A percentile compares a stretch with the other conserved stretches of the same genome.
phyloP scores from a whole-genome alignment of 2,329 filamentous ascomycete species.

The Colletotrichum plurivorum region DNA sequence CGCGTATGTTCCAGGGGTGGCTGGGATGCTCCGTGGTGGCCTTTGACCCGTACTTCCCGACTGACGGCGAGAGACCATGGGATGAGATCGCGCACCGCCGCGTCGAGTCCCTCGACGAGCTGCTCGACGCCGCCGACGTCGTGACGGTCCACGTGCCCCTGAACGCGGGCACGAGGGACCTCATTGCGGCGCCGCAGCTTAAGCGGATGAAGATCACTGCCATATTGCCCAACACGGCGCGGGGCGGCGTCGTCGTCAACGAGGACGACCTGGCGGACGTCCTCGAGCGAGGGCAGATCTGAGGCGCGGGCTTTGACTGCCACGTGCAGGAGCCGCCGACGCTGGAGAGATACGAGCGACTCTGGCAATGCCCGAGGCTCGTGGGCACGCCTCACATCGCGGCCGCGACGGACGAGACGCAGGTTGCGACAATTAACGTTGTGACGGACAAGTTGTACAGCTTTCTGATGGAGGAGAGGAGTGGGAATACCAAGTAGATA shows the following conservation, averaged over 20 bases:
- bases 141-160: conserved; percentile 52
- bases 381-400: conserved; percentile 24
- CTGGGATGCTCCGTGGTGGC: conserved; percentile 49
- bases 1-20: conserved; percentile 51
- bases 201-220: conserved; percentile 47
- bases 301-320: conserved; percentile 50
- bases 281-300: conserved; percentile 45
- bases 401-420: conserved; percentile 20
- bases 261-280: conserved; percentile 47
- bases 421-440: conserved; percentile 25
- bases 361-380: not conserved
- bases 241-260: conserved; percentile 51
- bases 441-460: conserved; percentile 29
- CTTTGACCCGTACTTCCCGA: conserved; percentile 50
- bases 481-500: not conserved
- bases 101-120: conserved; percentile 47
- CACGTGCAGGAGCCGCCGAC: conserved; percentile 48
- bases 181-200: conserved; percentile 49
- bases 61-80: conserved; percentile 44
- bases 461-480: not conserved
- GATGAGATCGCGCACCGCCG: conserved; percentile 44
- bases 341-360: conserved; percentile 42
- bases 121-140: conserved; percentile 50
- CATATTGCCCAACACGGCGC: conserved; percentile 50
- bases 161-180: conserved; percentile 44